A percentile compares a stretch with the other conserved stretches of the same genome.
phyloP scores from a whole-genome alignment of 805 yeast genomes.

The Metschnikowia proteae region DNA sequence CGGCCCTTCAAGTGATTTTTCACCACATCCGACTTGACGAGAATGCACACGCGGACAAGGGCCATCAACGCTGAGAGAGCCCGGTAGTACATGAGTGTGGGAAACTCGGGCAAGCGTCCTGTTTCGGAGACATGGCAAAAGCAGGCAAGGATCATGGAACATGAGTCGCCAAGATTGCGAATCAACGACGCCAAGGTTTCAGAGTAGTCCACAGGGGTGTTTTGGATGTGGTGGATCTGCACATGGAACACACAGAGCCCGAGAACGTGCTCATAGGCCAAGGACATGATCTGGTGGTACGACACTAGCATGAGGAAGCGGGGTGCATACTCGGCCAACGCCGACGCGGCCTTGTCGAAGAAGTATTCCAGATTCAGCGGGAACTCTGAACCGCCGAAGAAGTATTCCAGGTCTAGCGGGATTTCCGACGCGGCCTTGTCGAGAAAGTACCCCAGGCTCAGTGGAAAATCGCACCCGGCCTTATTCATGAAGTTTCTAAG shows the following conservation, averaged over 20 bases:
- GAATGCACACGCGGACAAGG: constrained; percentile 43
- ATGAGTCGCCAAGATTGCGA: constrained; percentile 39
- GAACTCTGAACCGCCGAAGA: not conserved
- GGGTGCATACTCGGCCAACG: not conserved
- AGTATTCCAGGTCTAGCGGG: not conserved
- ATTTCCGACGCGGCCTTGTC: too few relatives aligned
- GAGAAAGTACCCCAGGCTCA: too few relatives aligned
- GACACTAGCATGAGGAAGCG: constrained; percentile 24
- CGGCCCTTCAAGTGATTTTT: not conserved
- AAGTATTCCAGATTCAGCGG: not conserved
- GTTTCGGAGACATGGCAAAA: constrained; percentile 36
- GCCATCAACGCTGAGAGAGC: constrained; percentile 52
- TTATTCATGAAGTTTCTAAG: not conserved
- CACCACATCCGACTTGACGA: constrained; percentile 34
- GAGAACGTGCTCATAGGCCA: constrained; percentile 43
- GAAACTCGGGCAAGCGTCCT: constrained; percentile 38
- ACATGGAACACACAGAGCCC: constrained; percentile 3
- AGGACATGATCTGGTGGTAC: constrained; percentile 49
- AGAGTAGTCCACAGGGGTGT: not conserved
- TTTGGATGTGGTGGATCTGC: constrained; percentile 1
- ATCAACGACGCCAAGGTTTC: constrained; percentile 12
- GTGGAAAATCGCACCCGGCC: too few relatives aligned
- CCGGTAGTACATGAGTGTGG: constrained; percentile 51
- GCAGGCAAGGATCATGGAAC: constrained; percentile 45
- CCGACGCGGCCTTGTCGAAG: not conserved